Base-by-base conservation (phyloP, 2,329 filamentous ascomycete species). In the Ploettnerulaceae sp. region DNA sequence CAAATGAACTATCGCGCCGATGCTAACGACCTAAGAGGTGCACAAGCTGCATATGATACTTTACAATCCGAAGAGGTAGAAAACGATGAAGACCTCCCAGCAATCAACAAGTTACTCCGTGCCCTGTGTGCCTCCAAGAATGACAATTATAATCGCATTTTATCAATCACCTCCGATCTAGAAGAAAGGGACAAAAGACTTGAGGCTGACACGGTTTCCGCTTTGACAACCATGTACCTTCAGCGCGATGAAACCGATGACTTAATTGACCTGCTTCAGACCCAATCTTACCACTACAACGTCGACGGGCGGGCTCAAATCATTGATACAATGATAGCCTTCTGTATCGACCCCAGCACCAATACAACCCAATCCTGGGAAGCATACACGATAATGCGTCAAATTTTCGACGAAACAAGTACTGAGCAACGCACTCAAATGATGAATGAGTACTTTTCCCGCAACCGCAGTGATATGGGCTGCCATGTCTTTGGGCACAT, bases 401-500 rank as follows among this genome's bases (percentile, higher is more conserved):
- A 82, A 47, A 77, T 79, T 62, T 83, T 84, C 64, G 74, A 77
- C 5, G 81, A 84, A 59, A 83, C 83, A 1, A 72, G 78, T n/a
- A 72, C 80, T 5, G 70, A 74, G 2, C 72, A 77, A 39, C 84
- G 91, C 7, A 80, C 82, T 11, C 67, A 73, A 20, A 72, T 96
- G 34, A 95, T 98, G 86, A 75, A 82, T 17, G 73, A 77, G 17
- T 96, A 97, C 67, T 95, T 94, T 62, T 69, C 74, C 6, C 82
- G 89, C 29, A 75, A 78, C 21, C 81, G 89, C 8, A 75, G 87
- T 9, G 90, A 97, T 60, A 89, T 96, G 76, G 90, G 87, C 2
- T 81, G 81, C 36, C 76, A 89, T 52, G 81, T 95, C 25, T 96
- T 98, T 66, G 86, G 86, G 11, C 88, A 96, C 64, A 97, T 97